Evolutionary conservation across 2,329 filamentous ascomycete species (phyloP).

Genomic region (Xylaria sp.): DNA sequence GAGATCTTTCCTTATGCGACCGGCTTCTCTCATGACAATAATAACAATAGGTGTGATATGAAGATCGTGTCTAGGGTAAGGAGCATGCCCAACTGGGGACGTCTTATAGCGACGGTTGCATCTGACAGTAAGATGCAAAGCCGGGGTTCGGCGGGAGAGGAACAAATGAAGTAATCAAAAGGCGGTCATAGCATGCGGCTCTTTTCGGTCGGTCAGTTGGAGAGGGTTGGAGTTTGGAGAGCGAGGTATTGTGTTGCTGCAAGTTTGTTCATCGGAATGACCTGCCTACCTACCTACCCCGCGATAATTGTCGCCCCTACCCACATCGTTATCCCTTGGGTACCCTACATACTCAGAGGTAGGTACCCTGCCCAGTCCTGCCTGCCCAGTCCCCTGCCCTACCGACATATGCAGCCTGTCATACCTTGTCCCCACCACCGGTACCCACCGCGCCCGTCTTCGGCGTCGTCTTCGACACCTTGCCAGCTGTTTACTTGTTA

Average conservation of each 20-base stretch:
- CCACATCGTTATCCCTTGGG: neutral
- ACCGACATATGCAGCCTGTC: neutral
- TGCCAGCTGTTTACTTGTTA: too few species aligned
- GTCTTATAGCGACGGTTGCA: neutral
- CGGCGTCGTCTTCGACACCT: too few species aligned
- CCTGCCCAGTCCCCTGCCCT: neutral
- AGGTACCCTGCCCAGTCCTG: neutral
- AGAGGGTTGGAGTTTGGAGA: neutral
- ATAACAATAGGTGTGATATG: neutral
- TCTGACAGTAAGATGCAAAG: neutral
- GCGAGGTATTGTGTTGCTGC: neutral
- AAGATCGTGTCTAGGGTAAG: too few species aligned
- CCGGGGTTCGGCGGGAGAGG: neutral
- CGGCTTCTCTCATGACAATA: constrained; percentile 17
- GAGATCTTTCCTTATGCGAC: neutral
- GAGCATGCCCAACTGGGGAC: too few species aligned
- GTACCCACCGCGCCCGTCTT: too few species aligned
- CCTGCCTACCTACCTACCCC: constrained; percentile 12
- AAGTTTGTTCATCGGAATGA: neutral
- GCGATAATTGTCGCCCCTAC: constrained; percentile 8
- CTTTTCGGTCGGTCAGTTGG: neutral
- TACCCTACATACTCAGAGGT: too few species aligned
- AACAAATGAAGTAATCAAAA: neutral
- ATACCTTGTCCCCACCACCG: too few species aligned
- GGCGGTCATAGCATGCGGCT: constrained; percentile 6